Evolutionary conservation across 164 flowering plant genomes (phyloP).

Genomic region (Santalum album): DNA sequence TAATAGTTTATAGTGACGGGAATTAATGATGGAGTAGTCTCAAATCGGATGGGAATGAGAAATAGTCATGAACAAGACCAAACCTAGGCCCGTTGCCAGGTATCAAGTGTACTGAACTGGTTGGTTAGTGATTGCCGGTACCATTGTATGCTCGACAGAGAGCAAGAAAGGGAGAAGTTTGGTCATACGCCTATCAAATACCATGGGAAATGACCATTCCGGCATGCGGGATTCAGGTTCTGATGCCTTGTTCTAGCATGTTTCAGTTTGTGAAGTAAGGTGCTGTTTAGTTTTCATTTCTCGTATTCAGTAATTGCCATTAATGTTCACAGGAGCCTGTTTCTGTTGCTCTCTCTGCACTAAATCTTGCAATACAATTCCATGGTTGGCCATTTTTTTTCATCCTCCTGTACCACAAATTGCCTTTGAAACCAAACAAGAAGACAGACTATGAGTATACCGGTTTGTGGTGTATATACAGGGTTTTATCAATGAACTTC

Average conservation of each 20-base stretch:
- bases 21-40: too few relatives aligned
- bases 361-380: slow-evolving; percentile 78
- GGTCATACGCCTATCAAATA: slow-evolving; percentile 69
- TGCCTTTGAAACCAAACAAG: slow-evolving; percentile 55
- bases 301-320: background rate
- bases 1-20: too few relatives aligned
- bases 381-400: slow-evolving; percentile 91
- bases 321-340: slow-evolving; percentile 66
- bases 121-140: slow-evolving; percentile 73
- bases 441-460: slow-evolving; percentile 70
- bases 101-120: too few relatives aligned
- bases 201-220: slow-evolving; percentile 91
- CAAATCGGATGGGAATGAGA: too few relatives aligned
- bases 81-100: too few relatives aligned
- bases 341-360: slow-evolving; percentile 71
- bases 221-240: slow-evolving; percentile 78
- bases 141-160: slow-evolving; percentile 75
- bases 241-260: background rate
- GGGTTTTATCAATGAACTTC: slow-evolving; percentile 69
- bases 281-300: background rate
- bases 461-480: slow-evolving; percentile 79
- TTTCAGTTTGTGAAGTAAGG: background rate
- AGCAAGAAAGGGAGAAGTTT: slow-evolving; percentile 47
- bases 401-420: slow-evolving; percentile 68
- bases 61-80: too few relatives aligned